Base-by-base conservation (phyloP, 805 yeast species). In the Cyberlindnera euphorbiae region DNA sequence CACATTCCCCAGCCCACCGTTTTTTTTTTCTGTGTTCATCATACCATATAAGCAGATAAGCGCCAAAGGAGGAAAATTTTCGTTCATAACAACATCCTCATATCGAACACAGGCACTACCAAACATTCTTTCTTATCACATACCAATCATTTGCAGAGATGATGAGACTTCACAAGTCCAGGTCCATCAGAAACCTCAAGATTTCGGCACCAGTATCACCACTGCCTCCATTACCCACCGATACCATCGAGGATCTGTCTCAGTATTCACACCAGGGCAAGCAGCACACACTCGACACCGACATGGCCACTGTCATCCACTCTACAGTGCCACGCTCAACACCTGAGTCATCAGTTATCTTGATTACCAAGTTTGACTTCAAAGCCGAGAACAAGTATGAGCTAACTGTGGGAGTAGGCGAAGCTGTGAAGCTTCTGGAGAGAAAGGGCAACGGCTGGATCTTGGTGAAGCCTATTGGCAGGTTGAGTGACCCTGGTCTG, bases 381-480 rank as follows among this genome's bases (percentile, higher is more conserved):
- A 50, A 48, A 8, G 72, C 73, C 2, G 71, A 73, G 48, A 52
- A 57, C 29, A 41, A 48, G 5, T 58, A 61, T 30, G 82, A 77
- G 46, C 53, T 77, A 7, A 46, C 67, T 1, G 61, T 73, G 2
- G 53, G 56, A 3, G 66, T 66, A 26, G 80, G 80, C 10, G 81
- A 74, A 41, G 66, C 73, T 13, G 55, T 77, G 18, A 75, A 72
- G 47, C 53, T 77, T 15, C 42, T 75, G 5, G 69, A 69, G 34
- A 55, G 69, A 27, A 64, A 61, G 28, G 69, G 69, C 1, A 67
- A 69, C 46, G 82, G 79, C 2, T 74, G 79, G 78, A 53, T 75
- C 3, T 52, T 73, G 28, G 82, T 73, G 8, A 74, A 75, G 50
- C 69, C 73, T n/a, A 64, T 76, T 23, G 73, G 71, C 28, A 61